A percentile compares a stretch with the other conserved stretches of the same genome.
Conservation (phyloP, 345 rosid genomes). For the Tarenaya hassleriana region DNA sequence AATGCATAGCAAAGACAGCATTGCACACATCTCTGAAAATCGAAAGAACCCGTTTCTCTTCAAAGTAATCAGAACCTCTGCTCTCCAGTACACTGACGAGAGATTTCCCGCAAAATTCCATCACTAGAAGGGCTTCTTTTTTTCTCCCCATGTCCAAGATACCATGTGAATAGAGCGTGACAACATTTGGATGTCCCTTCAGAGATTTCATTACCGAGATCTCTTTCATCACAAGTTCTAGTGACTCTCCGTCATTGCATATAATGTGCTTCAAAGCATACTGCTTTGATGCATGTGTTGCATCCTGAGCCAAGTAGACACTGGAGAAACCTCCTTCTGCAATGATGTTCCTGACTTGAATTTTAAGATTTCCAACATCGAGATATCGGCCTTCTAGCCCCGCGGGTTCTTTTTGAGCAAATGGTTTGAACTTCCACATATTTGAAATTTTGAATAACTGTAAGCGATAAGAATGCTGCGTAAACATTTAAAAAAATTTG, state of each 20-base stretch:
- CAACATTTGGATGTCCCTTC: slow-evolving; percentile 85
- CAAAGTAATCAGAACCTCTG: slow-evolving; percentile 78
- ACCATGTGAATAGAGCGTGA: slow-evolving; percentile 56
- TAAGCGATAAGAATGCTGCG: slow-evolving; percentile 30
- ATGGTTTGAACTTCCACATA: slow-evolving; percentile 97
- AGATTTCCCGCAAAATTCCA: slow-evolving; percentile 92
- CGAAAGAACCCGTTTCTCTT: slow-evolving; percentile 71
- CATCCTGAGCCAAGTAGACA: slow-evolving; percentile 83
- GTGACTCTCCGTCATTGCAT: slow-evolving; percentile 80
- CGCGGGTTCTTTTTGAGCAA: slow-evolving; percentile 68
- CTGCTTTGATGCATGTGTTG: slow-evolving; percentile 57
- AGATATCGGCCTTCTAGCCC: slow-evolving; percentile 89
- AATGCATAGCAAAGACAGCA: slow-evolving; percentile 95
- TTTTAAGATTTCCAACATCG: slow-evolving; percentile 74
- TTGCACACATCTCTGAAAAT: slow-evolving; percentile 87
- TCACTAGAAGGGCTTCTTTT: slow-evolving; percentile 81
- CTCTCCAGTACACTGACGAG: slow-evolving; percentile 71
- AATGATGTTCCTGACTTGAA: slow-evolving; percentile 63
- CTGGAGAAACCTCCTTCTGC: slow-evolving; percentile 97
- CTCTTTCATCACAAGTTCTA: slow-evolving; percentile 72
- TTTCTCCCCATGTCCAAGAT: slow-evolving; percentile 82
- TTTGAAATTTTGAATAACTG: slow-evolving; percentile 21
- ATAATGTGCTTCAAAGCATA: slow-evolving; percentile 94
- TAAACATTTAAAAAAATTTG: neutral
- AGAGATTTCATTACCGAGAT: slow-evolving; percentile 75